A percentile compares a stretch with the other conserved stretches of the same genome.
phyloP scores from a whole-genome alignment of 768 basidiomycete species.

The Rhodotorula taiwanensis region DNA sequence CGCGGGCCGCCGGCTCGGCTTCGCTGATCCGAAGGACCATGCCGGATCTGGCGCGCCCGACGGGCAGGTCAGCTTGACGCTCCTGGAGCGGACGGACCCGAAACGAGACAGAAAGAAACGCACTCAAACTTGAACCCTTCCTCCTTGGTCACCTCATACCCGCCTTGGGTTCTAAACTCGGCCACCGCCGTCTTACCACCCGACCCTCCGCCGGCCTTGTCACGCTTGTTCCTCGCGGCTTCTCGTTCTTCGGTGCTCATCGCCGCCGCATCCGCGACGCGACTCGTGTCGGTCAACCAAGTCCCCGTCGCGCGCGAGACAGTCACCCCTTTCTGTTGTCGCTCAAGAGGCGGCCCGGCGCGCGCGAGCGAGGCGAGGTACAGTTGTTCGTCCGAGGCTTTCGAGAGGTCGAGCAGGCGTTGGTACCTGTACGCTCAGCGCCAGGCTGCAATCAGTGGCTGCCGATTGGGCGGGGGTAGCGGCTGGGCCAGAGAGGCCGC shows the following conservation, averaged over 20 bases:
- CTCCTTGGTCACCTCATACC: constrained; percentile 1
- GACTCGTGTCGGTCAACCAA: constrained; percentile 23
- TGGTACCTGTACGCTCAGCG: background rate
- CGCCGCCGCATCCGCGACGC: constrained; percentile 1
- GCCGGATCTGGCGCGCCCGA: constrained; percentile 1
- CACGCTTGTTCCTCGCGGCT: background rate
- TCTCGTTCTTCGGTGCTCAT: background rate
- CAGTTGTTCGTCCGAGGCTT: constrained; percentile 11
- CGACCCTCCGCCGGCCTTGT: background rate
- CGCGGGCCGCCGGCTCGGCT: background rate
- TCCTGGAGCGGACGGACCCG: too few relatives aligned
- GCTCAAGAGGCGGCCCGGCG: constrained; percentile 18
- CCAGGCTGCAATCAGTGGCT: background rate
- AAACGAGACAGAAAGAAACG: background rate
- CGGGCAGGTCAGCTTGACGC: background rate
- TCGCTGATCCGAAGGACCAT: constrained; percentile 17
- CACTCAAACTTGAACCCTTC: constrained; percentile 19
- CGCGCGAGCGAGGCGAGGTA: constrained; percentile 18
- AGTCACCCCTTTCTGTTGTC: constrained; percentile 14
- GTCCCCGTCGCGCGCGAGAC: constrained; percentile 14
- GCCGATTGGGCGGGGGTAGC: too few relatives aligned
- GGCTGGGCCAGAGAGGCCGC: too few relatives aligned
- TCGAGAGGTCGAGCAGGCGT: constrained; percentile 21
- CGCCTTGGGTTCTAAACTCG: constrained; percentile 12
- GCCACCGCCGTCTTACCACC: constrained; percentile 5